Base-by-base conservation (phyloP, 345 rosid genomes). In the Ricinus communis region DNA sequence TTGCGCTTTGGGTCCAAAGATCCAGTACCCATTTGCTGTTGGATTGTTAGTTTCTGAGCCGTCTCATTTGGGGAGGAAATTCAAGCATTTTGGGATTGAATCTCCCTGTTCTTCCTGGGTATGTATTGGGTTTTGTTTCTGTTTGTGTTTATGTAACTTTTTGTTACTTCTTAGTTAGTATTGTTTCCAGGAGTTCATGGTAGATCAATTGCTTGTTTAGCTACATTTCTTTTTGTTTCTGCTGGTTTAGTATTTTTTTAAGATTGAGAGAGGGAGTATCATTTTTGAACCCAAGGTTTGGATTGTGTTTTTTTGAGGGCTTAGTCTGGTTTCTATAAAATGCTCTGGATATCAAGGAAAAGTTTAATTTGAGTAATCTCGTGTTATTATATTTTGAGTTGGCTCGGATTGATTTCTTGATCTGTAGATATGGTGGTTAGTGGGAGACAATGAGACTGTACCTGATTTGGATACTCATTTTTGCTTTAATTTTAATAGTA, bases 1-100 rank as follows among this genome's bases (percentile, higher is more conserved):
- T 33, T 65, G 64, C 21, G 33, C 4, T 36, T 73, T 36, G 52
- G 68, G 54, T 30, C 14, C 22, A 65, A 79, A 71, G 74, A 74
- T 74, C 69, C 56, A 63, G 51, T 38, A 8, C 73, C 73, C 81
- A 45, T 70, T 72, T 77, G 67, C 51, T 57, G 10, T 62, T 49
- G 55, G 47, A 45, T 55, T 79, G 66, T 61, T 62, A 78, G 62
- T 58, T n/a, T 28, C 18, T n/a, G 25, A 22, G 62, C 38, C 72
- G 16, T 70, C 63, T 75, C 66, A 33, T 70, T 71, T 55, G 55
- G 5, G 55, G 43, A 68, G 68, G 76, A 52, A 30, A 65, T 63
- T 70, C 30, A 4, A 55, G 65, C 50, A 45, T 49, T 24, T 65
- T 57, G 31, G 30, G 54, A 16, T 24, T 5, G 63, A 53, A 54